Evolutionary conservation across 176 grass and related monocot genomes (phyloP).

Genomic region (Canna indica): DNA sequence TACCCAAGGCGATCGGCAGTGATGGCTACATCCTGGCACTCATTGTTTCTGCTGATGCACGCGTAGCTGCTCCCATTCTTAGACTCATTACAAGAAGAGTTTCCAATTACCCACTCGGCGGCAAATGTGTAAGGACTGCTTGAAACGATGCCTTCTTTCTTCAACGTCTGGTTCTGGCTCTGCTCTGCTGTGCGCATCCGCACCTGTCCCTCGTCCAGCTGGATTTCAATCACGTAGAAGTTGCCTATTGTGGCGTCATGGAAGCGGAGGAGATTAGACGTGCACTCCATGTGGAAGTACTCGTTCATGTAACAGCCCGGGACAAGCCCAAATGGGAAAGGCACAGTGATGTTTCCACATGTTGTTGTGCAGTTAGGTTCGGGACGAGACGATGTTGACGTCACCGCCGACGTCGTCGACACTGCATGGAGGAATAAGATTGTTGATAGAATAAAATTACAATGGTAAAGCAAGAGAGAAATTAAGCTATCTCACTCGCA

Average conservation of each 20-base stretch:
- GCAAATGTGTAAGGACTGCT: background rate
- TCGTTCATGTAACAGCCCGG: background rate
- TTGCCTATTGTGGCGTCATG: background rate
- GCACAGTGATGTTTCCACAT: conserved; percentile 19
- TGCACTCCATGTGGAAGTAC: conserved; percentile 7
- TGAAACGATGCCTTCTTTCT: background rate
- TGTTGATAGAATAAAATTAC: background rate
- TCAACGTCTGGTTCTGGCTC: background rate
- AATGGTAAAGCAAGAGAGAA: background rate
- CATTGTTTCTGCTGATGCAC: background rate
- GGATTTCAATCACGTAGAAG: background rate
- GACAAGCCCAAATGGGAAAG: conserved; percentile 26
- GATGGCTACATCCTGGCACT: background rate
- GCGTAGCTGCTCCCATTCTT: background rate
- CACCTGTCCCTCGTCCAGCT: background rate
- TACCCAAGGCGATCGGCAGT: background rate
- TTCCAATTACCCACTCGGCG: background rate
- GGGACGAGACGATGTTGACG: background rate
- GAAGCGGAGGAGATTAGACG: background rate
- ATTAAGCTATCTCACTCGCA: background rate
- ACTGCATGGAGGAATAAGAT: background rate
- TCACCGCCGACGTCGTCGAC: background rate
- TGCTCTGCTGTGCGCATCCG: background rate
- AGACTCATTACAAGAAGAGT: background rate
- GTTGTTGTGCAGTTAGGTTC: background rate